Percentiles rank a stretch among this genome's conserved stretches.
These are phyloP conservation scores for Hippophae rhamnoides DNA, from an alignment of 306 rosid species.

Conservation along the genomic window DNA sequence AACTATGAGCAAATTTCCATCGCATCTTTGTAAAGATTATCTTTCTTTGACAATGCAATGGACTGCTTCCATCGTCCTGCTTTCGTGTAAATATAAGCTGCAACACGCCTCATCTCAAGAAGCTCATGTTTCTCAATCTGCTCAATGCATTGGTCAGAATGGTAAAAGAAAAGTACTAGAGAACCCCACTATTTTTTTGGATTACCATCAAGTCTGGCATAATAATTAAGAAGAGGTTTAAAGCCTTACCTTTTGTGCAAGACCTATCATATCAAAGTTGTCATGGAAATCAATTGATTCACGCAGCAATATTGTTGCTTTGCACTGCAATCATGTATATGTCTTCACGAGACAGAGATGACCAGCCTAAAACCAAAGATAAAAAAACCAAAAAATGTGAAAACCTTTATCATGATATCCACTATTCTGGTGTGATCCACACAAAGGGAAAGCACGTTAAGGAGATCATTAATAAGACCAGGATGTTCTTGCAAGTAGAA, in stretches of 20 bases:
- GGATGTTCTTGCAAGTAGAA: constrained; percentile 97
- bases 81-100: constrained; percentile 90
- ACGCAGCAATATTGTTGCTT: constrained; percentile 89
- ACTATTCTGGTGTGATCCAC: constrained; percentile 96
- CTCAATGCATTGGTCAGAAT: constrained; percentile 1
- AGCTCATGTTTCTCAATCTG: constrained; percentile 97
- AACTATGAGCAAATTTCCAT: constrained; percentile 98
- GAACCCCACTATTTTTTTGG: no score
- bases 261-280: constrained; percentile 93
- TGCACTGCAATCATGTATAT: constrained; percentile 97
- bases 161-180: no score
- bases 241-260: constrained; percentile 80
- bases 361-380: constrained; percentile 59
- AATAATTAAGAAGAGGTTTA: neutral
- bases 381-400: neutral
- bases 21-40: constrained; percentile 91
- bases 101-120: constrained; percentile 98
- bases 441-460: constrained; percentile 91
- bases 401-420: constrained; percentile 92
- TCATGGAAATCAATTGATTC: constrained; percentile 92
- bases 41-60: constrained; percentile 94
- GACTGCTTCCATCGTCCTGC: constrained; percentile 99
- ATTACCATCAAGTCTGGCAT: no score
- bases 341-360: constrained; percentile 88
- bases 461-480: constrained; percentile 84